Evolutionary conservation across 306 rosid genomes (phyloP), one percentile per base, ranked within the genome.

Genomic region (Cyamopsis tetragonoloba): DNA sequence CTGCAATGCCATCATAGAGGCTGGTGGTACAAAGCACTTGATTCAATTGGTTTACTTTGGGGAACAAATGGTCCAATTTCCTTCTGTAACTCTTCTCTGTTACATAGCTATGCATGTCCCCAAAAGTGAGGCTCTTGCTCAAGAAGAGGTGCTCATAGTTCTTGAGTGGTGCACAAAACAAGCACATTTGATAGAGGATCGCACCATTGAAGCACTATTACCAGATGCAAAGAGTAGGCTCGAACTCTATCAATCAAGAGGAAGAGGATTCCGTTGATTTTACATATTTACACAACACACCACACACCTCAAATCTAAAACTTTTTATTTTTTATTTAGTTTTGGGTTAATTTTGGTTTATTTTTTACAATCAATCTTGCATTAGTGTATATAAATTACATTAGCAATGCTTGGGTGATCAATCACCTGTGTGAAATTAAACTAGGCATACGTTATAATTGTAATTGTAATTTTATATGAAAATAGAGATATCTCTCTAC

Each of bases 161-260:
- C 87, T 90, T 1, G 95, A 90, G 46, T 85, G 95, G 91, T 83
- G 86, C 17, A 56, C 88, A 4, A 90, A 85, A 73, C 91, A 90
- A 71, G 64, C 57, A 0, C 82, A 80, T 66, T 42, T 90, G 19
- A 51, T 50, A 1, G 79, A 67, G 7, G 95, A 73, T 4, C 72
- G 48, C 0, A 3, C 57, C 10, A 66, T 90, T 31, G 84, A 78
- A 53, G 24, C 32, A 3, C 32, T 82, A 0, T 55, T 90, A 44
- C 89, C 86, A 2, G 91, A 90, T 69, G 91, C 96, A 35, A 90
- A 87, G 60, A 87, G 96, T 70, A 76, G 95, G 39, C 70, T 89
- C 72, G 96, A 87, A 61, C 89, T 85, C 14, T 89, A 89, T 72
- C 96, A 89, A 70, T 90, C 96, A 24, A 83, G 96, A 80, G 91